These are phyloP conservation scores for Barbarea vulgaris DNA, from an alignment of 345 rosid species.

Conservation along the genomic window DNA sequence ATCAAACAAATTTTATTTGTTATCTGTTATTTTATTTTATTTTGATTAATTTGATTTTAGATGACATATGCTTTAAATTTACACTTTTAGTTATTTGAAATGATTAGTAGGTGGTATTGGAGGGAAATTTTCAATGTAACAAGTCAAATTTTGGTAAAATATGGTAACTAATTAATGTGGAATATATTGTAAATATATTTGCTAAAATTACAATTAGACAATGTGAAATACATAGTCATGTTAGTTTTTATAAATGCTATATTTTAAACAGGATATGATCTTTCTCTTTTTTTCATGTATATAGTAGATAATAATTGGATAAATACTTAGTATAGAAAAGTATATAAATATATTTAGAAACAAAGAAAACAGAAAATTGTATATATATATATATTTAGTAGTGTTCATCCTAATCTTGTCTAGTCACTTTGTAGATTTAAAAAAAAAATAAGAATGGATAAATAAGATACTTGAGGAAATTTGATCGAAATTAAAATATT, in stretches of 20 bases:
- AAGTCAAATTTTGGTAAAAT: neutral
- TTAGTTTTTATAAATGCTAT: neutral
- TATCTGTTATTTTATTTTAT: no score
- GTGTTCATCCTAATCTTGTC: neutral
- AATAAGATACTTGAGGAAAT: neutral
- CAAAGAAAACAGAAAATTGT: neutral
- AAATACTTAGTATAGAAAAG: neutral
- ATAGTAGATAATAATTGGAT: neutral
- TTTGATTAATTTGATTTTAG: no score
- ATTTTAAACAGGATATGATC: neutral
- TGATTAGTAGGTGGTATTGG: neutral
- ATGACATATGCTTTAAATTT: neutral
- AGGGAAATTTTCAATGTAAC: neutral
- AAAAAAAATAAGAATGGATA: neutral
- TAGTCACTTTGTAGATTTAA: neutral
- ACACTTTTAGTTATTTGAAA: neutral
- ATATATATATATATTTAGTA: neutral
- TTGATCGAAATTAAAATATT: neutral
- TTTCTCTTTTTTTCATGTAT: neutral
- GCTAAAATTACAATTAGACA: no score
- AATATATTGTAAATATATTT: neutral
- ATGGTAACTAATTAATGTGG: neutral
- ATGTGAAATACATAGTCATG: neutral
- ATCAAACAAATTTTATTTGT: neutral
- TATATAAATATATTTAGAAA: neutral